Evolutionary conservation across 1,139 yeast species (phyloP).

Genomic region (Arxiozyma bovina): DNA sequence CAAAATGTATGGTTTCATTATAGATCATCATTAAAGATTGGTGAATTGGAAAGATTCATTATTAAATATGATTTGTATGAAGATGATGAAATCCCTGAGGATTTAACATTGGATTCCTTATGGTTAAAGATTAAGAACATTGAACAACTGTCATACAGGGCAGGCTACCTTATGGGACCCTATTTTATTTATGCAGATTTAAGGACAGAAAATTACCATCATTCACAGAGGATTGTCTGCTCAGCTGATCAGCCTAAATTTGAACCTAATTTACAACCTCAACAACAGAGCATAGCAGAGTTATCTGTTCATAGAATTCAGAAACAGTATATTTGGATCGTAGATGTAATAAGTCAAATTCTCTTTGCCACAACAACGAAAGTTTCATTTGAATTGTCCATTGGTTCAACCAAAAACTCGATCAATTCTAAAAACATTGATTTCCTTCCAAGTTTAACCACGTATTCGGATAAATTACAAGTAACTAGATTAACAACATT

Average conservation of each 20-base stretch:
- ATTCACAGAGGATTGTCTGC: conserved; percentile 45
- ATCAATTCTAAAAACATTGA: conserved; percentile 25
- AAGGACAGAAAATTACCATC: conserved; percentile 55
- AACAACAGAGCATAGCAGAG: conserved; percentile 50
- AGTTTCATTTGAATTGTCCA: conserved; percentile 58
- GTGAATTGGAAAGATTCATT: conserved; percentile 47
- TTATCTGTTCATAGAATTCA: conserved; percentile 39
- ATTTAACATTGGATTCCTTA: conserved; percentile 31
- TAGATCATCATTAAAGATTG: conserved; percentile 39
- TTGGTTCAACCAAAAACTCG: conserved; percentile 44
- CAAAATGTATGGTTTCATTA: conserved; percentile 33
- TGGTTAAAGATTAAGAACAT: conserved; percentile 66
- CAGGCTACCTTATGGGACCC: conserved; percentile 88
- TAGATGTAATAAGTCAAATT: conserved; percentile 78
- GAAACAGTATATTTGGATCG: conserved; percentile 58
- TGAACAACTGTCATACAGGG: conserved; percentile 71
- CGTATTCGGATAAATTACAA: conserved; percentile 32
- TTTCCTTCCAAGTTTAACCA: conserved; percentile 3
- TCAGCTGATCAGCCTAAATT: conserved; percentile 70
- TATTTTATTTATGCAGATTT: conserved; percentile 79
- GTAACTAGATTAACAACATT: conserved; percentile 53
- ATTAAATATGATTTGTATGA: conserved; percentile 39
- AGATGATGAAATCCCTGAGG: conserved; percentile 21
- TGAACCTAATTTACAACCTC: conserved; percentile 71
- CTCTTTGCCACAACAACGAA: conserved; percentile 65